Percentiles rank a stretch among this genome's conserved stretches.
Evolutionary conservation across 768 basidiomycete species (phyloP).

Genomic region (Kockovaella imperatae): DNA sequence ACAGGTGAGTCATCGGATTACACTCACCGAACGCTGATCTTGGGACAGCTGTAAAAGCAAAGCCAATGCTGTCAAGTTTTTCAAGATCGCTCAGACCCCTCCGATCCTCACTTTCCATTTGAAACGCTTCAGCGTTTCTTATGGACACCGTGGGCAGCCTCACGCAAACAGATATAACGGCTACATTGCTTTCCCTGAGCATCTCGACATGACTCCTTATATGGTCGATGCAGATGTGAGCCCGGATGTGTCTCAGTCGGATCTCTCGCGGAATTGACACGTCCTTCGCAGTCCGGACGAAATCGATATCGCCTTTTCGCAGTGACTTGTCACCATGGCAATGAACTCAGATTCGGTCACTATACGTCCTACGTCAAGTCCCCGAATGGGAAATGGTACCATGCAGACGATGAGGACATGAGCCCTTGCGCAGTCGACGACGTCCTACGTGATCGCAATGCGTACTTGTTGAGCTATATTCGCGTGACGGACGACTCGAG

Average conservation of each 20-base stretch:
- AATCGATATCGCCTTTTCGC: slow-evolving; percentile 81
- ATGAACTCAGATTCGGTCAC: slow-evolving; percentile 90
- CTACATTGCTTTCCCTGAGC: slow-evolving; percentile 68
- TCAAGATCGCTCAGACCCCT: slow-evolving; percentile 81
- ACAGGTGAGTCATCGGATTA: slow-evolving; percentile 64
- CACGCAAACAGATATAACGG: slow-evolving; percentile 79
- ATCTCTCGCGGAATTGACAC: slow-evolving; percentile 39
- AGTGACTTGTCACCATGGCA: slow-evolving; percentile 85
- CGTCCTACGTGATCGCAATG: slow-evolving; percentile 63
- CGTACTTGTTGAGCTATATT: slow-evolving; percentile 90
- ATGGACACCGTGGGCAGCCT: slow-evolving; percentile 47
- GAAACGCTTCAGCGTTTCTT: slow-evolving; percentile 64
- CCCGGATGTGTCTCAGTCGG: neutral
- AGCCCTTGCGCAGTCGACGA: slow-evolving; percentile 44
- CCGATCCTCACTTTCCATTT: slow-evolving; percentile 82
- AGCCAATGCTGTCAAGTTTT: slow-evolving; percentile 81
- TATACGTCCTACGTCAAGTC: slow-evolving; percentile 81
- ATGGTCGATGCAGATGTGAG: slow-evolving; percentile 69
- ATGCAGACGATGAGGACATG: slow-evolving; percentile 89
- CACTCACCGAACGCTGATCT: neutral
- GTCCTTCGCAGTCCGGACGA: slow-evolving; percentile 43
- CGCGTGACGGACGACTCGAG: slow-evolving; percentile 38
- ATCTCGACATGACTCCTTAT: slow-evolving; percentile 60
- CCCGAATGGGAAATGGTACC: slow-evolving; percentile 65
- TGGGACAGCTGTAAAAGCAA: slow-evolving; percentile 73